phyloP scores from a whole-genome alignment of 805 yeast species.

The Lachancea fermentati region DNA sequence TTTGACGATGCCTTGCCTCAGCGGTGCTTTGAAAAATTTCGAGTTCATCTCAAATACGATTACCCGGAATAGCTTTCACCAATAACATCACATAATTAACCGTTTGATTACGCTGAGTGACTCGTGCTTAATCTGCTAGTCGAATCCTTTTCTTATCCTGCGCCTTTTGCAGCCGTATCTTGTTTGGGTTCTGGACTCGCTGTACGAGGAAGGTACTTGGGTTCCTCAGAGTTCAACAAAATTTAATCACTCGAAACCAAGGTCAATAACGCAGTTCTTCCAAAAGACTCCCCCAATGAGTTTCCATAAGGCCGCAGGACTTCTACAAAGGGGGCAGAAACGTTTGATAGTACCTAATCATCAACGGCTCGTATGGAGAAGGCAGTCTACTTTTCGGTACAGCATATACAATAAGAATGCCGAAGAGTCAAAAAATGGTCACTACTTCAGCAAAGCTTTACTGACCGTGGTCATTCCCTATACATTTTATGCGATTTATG shows the following conservation, averaged over 20 bases:
- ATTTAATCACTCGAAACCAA: background rate
- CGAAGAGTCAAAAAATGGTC: conserved; percentile 2
- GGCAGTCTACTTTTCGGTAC: background rate
- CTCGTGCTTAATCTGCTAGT: background rate
- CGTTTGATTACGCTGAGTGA: no score
- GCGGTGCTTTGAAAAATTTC: background rate
- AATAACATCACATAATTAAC: background rate
- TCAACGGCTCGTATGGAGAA: background rate
- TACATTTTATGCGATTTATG: conserved; percentile 59
- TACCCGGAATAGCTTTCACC: background rate
- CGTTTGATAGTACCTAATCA: background rate
- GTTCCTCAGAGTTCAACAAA: background rate
- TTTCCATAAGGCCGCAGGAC: background rate
- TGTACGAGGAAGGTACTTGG: background rate
- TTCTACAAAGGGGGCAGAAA: background rate
- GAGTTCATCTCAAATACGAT: background rate
- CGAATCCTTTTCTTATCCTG: background rate
- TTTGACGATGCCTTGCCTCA: background rate
- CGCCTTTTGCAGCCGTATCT: background rate
- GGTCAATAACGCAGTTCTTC: background rate
- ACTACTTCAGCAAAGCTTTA: conserved; percentile 15
- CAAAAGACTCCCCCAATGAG: background rate
- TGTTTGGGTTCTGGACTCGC: background rate
- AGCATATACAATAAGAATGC: background rate
- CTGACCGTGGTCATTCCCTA: conserved; percentile 39